Conservation (phyloP, 2,329 filamentous ascomycete species). For the Pseudocercospora fijiensis region DNA sequence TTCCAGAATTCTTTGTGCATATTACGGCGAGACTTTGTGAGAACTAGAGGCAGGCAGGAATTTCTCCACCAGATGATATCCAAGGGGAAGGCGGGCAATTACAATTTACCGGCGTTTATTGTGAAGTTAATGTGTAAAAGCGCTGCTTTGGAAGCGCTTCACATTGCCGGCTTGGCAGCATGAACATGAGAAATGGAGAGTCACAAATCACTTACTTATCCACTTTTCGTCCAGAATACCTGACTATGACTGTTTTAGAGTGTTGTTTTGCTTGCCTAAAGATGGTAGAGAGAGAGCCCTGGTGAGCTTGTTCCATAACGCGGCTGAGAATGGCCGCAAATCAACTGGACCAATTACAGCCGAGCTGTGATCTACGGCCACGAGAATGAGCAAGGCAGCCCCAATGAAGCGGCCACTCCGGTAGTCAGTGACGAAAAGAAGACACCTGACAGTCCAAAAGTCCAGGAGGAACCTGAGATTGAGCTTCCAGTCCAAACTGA, state of each 20-base stretch:
- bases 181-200: background rate
- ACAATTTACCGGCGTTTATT: background rate
- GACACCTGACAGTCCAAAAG: background rate
- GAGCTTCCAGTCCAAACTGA: conserved; percentile 8
- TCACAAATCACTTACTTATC: background rate
- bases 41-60: background rate
- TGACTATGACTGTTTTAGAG: background rate
- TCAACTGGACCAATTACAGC: conserved; percentile 49
- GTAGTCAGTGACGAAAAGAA: conserved; percentile 1
- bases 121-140: background rate
- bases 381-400: conserved; percentile 7
- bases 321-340: no score
- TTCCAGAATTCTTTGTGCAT: conserved; percentile 7
- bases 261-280: background rate
- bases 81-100: background rate
- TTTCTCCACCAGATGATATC: conserved; percentile 1
- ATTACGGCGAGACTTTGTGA: background rate
- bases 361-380: conserved; percentile 7
- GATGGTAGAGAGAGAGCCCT: background rate
- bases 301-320: no score
- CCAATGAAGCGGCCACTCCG: background rate
- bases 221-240: no score
- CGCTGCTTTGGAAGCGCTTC: background rate
- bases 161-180: background rate
- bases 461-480: conserved; percentile 6